Percentiles rank a stretch among this genome's conserved stretches.
phyloP scores from a whole-genome alignment of 192 early-diverging fungal species.

The Neocallimastix lanati region DNA sequence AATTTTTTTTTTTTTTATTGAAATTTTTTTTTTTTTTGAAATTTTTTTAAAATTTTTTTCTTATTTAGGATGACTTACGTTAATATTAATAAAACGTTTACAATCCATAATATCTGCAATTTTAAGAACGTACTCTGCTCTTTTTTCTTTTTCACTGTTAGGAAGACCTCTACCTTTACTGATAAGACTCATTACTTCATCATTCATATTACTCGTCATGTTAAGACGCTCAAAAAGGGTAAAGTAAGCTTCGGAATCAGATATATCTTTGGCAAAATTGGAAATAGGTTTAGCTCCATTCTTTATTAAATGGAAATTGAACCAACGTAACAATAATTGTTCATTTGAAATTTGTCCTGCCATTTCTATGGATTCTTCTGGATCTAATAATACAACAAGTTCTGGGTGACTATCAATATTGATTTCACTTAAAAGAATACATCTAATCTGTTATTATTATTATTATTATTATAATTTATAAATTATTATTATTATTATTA shows the following conservation, averaged over 20 bases:
- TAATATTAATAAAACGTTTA: background rate
- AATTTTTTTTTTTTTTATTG: no score
- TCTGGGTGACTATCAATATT: conserved; percentile 97
- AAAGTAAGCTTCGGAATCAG: background rate
- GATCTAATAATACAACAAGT: conserved; percentile 81
- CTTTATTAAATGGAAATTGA: conserved; percentile 95
- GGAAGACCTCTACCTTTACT: background rate
- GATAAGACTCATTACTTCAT: background rate
- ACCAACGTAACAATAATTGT: conserved; percentile 93
- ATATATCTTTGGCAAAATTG: background rate
- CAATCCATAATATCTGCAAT: background rate
- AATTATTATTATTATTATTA: no score
- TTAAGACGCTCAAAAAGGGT: background rate
- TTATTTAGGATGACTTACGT: no score
- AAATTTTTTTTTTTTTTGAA: no score
- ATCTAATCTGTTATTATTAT: background rate
- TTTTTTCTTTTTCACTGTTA: background rate
- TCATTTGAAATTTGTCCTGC: conserved; percentile 80
- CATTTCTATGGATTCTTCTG: conserved; percentile 83
- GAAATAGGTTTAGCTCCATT: conserved; percentile 22
- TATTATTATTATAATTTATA: no score
- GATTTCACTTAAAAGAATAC: conserved; percentile 28
- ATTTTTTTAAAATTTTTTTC: no score
- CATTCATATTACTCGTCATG: background rate
- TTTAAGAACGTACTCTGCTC: background rate